Evolutionary conservation across 768 basidiomycete species (phyloP).

Genomic region (Rhodotorula sphaerocarpa): DNA sequence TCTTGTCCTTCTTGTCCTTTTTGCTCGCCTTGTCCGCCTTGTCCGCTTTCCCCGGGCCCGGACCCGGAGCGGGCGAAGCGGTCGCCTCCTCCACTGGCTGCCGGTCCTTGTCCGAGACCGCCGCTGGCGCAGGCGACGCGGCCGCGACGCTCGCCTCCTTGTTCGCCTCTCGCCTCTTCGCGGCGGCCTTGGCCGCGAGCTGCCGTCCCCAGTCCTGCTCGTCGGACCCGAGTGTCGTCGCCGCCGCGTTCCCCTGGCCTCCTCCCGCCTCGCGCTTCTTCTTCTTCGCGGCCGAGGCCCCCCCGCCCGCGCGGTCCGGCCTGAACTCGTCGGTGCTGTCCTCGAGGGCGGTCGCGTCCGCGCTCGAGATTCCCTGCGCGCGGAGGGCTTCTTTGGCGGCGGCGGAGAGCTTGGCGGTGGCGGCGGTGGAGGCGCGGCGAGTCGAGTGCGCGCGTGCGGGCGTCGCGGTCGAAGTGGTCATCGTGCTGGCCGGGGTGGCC

Average conservation of each 20-base stretch:
- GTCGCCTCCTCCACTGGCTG: background rate
- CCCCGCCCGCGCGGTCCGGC: background rate
- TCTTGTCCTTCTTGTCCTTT: background rate
- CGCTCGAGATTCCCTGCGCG: background rate
- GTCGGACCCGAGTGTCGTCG: background rate
- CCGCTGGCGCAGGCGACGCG: background rate
- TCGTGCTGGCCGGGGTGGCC: no score
- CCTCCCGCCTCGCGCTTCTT: background rate
- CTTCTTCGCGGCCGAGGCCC: background rate
- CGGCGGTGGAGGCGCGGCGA: background rate
- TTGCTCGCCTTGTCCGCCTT: background rate
- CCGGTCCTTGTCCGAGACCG: background rate
- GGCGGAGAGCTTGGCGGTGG: background rate
- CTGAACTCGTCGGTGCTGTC: background rate
- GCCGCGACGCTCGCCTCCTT: background rate
- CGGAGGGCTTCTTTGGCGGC: background rate
- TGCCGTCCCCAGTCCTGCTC: conserved; percentile 6
- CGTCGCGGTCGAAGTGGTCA: no score
- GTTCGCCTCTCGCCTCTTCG: background rate
- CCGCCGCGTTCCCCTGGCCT: no score
- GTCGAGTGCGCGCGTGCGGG: background rate
- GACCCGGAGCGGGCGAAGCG: background rate
- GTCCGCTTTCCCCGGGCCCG: background rate
- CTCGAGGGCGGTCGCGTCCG: background rate
- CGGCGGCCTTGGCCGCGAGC: background rate